Conservation (phyloP, 2,329 filamentous ascomycete species). For the Pyrenophora teres region DNA sequence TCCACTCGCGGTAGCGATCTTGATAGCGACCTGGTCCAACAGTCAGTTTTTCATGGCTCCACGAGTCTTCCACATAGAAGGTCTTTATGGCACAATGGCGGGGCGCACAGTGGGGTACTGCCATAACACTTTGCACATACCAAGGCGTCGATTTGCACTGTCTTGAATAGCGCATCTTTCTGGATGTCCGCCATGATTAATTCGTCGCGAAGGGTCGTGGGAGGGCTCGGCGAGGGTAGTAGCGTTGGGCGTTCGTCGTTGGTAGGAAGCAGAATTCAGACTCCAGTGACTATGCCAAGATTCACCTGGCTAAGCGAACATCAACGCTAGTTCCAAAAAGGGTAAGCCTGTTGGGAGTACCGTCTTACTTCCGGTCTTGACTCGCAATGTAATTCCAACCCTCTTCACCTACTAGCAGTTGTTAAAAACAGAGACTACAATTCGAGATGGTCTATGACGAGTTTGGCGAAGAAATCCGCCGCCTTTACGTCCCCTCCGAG, state of each 20-base stretch:
- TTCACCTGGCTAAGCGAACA: constrained; percentile 23
- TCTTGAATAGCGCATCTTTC: constrained; percentile 66
- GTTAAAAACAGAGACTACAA: not conserved
- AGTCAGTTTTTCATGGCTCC: constrained; percentile 23
- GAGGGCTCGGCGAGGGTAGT: constrained; percentile 20
- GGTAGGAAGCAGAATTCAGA: constrained; percentile 23
- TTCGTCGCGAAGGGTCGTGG: constrained; percentile 17
- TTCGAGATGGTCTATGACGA: not conserved
- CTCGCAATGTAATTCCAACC: no score
- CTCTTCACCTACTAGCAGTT: no score
- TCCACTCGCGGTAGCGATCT: constrained; percentile 95
- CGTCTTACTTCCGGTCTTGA: no score
- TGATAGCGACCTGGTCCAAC: constrained; percentile 81
- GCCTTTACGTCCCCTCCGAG: no score
- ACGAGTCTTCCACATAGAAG: not conserved
- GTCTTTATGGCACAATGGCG: constrained; percentile 28
- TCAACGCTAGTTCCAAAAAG: constrained; percentile 13
- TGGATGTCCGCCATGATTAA: constrained; percentile 44
- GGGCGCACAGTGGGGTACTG: constrained; percentile 38
- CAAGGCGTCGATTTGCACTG: constrained; percentile 93
- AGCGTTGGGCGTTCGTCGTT: constrained; percentile 26
- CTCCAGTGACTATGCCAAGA: constrained; percentile 27
- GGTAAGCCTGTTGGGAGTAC: no score
- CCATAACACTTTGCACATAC: constrained; percentile 60
- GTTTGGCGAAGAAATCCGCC: no score